phyloP scores from a whole-genome alignment of 805 yeast species.

The Monosporozyma unispora region DNA sequence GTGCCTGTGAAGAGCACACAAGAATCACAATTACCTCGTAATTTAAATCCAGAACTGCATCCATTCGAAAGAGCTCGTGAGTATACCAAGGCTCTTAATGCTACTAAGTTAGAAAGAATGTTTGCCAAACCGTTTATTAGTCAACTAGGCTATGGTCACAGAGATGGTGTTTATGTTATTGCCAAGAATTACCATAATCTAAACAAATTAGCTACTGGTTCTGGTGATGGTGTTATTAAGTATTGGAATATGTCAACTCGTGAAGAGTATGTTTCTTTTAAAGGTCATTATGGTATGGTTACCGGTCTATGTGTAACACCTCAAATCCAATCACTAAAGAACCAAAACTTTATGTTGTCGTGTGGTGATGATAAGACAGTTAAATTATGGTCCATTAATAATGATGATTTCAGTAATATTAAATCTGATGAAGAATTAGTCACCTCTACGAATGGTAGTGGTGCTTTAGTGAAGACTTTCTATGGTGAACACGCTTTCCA shows the following conservation, averaged over 20 bases:
- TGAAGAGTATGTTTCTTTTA: slow-evolving; percentile 64
- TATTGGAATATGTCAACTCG: slow-evolving; percentile 86
- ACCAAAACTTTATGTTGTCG: slow-evolving; percentile 48
- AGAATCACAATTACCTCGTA: slow-evolving; percentile 78
- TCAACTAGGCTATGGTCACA: slow-evolving; percentile 88
- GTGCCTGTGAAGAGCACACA: slow-evolving; percentile 89
- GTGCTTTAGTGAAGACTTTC: slow-evolving; percentile 61
- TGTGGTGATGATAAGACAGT: slow-evolving; percentile 88
- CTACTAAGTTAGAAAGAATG: slow-evolving; percentile 91
- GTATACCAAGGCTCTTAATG: slow-evolving; percentile 87
- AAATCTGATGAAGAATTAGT: slow-evolving; percentile 29
- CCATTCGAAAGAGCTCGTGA: slow-evolving; percentile 97
- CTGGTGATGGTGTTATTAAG: slow-evolving; percentile 92
- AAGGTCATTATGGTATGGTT: slow-evolving; percentile 86
- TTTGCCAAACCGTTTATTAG: slow-evolving; percentile 97
- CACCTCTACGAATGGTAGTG: slow-evolving; percentile 31
- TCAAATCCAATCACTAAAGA: slow-evolving; percentile 16
- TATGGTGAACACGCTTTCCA: slow-evolving; percentile 78
- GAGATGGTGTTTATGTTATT: slow-evolving; percentile 85
- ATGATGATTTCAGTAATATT: slow-evolving; percentile 37
- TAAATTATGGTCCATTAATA: slow-evolving; percentile 76
- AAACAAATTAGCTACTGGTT: slow-evolving; percentile 77
- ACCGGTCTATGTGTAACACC: slow-evolving; percentile 78
- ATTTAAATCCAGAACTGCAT: slow-evolving; percentile 87
- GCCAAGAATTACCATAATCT: slow-evolving; percentile 68